These are phyloP conservation scores for Parachlorella kessleri DNA, from an alignment of 139 green algal species.

Conservation along the genomic window DNA sequence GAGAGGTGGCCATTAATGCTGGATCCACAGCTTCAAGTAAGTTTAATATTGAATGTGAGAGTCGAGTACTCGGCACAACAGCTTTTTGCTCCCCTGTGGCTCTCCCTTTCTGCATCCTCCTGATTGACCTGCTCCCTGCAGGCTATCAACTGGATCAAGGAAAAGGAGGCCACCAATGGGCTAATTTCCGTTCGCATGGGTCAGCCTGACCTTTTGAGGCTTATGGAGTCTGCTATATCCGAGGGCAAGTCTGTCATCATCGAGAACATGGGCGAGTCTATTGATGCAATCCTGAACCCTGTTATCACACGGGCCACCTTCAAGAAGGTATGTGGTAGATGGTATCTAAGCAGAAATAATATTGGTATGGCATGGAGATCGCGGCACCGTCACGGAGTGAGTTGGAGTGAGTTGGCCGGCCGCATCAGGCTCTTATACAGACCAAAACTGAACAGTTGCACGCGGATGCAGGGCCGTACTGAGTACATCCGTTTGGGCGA, in stretches of 20 bases:
- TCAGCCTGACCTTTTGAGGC: slow-evolving; percentile 56
- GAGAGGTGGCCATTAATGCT: slow-evolving; percentile 89
- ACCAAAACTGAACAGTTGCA: too few relatives aligned
- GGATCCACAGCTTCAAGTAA: slow-evolving; percentile 90
- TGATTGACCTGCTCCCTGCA: too few relatives aligned
- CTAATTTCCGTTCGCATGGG: slow-evolving; percentile 86
- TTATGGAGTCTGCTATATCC: slow-evolving; percentile 40
- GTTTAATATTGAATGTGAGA: too few relatives aligned
- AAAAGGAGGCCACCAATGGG: slow-evolving; percentile 66
- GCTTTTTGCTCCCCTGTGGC: too few relatives aligned
- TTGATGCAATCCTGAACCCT: slow-evolving; percentile 87
- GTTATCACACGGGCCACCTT: slow-evolving; percentile 60
- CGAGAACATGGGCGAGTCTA: slow-evolving; percentile 80
- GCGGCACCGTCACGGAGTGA: too few relatives aligned
- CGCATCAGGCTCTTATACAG: too few relatives aligned
- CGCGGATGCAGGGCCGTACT: slow-evolving; percentile 71
- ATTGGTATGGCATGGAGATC: too few relatives aligned
- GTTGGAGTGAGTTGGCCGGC: too few relatives aligned
- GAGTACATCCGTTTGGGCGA: slow-evolving; percentile 87
- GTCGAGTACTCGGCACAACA: too few relatives aligned
- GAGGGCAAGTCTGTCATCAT: slow-evolving; percentile 80
- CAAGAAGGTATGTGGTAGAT: slow-evolving; percentile 51
- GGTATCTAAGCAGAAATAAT: too few relatives aligned
- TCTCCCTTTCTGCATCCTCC: too few relatives aligned
- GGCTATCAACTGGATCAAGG: slow-evolving; percentile 86